Conservation (phyloP, 108 stramenopile genomes). For the Phaeodactylum tricornutum region DNA sequence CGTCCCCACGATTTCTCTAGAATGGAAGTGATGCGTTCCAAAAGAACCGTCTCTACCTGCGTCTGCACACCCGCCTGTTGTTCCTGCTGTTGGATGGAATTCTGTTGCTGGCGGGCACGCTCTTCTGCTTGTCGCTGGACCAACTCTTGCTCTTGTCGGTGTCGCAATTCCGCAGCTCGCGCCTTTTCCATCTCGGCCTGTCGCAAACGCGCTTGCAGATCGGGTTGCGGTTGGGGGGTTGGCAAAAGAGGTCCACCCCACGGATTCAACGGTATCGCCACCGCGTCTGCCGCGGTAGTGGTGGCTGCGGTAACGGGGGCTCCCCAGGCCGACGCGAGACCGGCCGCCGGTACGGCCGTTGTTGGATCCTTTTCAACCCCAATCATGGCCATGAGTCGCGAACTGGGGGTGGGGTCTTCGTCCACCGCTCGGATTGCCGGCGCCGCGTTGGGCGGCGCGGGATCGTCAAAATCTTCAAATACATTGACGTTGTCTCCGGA, state of each 20-base stretch:
- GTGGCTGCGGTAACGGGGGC: slow-evolving; percentile 9
- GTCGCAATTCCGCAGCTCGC: slow-evolving; percentile 43
- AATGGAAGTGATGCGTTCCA: slow-evolving; percentile 74
- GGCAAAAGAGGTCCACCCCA: slow-evolving; percentile 39
- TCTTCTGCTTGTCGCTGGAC: slow-evolving; percentile 41
- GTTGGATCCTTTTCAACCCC: slow-evolving; percentile 32
- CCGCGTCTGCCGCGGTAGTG: slow-evolving; percentile 11
- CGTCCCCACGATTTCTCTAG: slow-evolving; percentile 83
- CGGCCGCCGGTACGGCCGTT: neutral
- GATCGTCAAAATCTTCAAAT: slow-evolving; percentile 80
- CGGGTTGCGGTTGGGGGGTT: slow-evolving; percentile 16
- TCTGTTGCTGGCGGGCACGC: slow-evolving; percentile 33
- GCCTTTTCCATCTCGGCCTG: slow-evolving; percentile 18
- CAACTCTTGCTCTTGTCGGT: slow-evolving; percentile 48
- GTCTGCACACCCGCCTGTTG: slow-evolving; percentile 47
- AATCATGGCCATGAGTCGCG: slow-evolving; percentile 83
- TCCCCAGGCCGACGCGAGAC: neutral
- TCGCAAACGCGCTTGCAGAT: slow-evolving; percentile 26
- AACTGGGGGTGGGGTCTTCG: slow-evolving; percentile 54
- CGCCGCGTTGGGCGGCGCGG: neutral
- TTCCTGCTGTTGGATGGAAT: slow-evolving; percentile 28
- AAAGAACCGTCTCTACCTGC: slow-evolving; percentile 78
- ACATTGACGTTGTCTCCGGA: slow-evolving; percentile 77
- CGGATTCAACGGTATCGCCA: slow-evolving; percentile 54
- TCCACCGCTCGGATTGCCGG: slow-evolving; percentile 34